A percentile compares a stretch with the other conserved stretches of the same genome.
Evolutionary conservation across 202 grass and related monocot species (phyloP).

Genomic region (Alloteropsis angusta): DNA sequence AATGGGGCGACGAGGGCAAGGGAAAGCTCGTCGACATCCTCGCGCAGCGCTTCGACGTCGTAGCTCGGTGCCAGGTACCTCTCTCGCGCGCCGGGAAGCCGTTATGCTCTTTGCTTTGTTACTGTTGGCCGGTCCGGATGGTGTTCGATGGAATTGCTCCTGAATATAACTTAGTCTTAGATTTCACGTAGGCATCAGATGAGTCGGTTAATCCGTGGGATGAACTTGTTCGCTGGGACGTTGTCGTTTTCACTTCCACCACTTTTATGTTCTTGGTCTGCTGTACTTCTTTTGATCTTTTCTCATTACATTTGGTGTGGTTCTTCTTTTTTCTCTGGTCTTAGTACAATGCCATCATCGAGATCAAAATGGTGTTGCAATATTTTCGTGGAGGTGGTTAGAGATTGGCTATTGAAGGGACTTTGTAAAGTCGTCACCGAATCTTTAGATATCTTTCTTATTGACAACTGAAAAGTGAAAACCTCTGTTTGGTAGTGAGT

Average conservation of each 20-base stretch:
- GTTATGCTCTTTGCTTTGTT: background rate
- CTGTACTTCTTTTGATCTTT: background rate
- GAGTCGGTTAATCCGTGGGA: background rate
- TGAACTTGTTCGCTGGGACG: background rate
- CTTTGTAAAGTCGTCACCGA: background rate
- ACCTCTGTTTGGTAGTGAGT: background rate
- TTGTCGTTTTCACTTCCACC: background rate
- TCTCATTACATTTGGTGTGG: background rate
- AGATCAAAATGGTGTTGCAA: background rate
- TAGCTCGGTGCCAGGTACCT: slow-evolving; percentile 83
- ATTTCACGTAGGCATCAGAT: background rate
- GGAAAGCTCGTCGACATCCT: slow-evolving; percentile 54
- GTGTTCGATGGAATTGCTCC: slow-evolving; percentile 22
- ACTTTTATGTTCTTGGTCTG: background rate
- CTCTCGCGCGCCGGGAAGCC: background rate
- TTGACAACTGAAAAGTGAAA: background rate
- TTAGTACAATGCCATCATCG: background rate
- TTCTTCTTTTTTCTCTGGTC: background rate
- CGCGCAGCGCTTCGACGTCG: slow-evolving; percentile 49
- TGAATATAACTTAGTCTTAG: background rate
- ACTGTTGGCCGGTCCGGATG: background rate
- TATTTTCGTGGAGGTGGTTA: background rate
- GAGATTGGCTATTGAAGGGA: background rate
- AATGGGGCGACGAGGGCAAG: slow-evolving; percentile 76
- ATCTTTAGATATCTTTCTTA: background rate